A percentile compares a stretch with the other conserved stretches of the same genome.
These are phyloP conservation scores for Phoenix roebelenii DNA, from an alignment of 176 grass and related monocot genomes.

Conservation along the genomic window DNA sequence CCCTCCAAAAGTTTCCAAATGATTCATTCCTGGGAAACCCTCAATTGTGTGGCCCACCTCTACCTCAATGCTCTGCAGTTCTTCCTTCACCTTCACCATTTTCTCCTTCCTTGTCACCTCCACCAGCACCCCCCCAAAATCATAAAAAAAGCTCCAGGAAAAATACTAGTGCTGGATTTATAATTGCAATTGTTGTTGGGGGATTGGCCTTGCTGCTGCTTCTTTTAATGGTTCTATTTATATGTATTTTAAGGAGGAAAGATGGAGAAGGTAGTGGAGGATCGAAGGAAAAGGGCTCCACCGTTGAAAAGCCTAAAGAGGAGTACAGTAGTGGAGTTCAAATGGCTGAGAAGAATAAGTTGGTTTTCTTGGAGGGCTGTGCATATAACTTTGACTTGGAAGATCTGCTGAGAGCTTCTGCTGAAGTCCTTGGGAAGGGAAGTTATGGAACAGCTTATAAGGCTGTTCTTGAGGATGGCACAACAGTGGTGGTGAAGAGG, in stretches of 20 bases:
- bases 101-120: constrained; percentile 32
- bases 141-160: constrained; percentile 23
- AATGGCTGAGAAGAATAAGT: constrained; percentile 79
- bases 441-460: constrained; percentile 92
- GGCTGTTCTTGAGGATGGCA: constrained; percentile 79
- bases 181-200: constrained; percentile 53
- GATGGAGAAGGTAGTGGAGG: constrained; percentile 31
- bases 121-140: constrained; percentile 25
- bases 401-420: constrained; percentile 85
- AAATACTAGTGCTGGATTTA: constrained; percentile 44
- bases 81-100: constrained; percentile 25
- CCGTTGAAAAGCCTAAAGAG: constrained; percentile 58
- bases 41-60: constrained; percentile 67
- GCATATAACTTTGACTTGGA: constrained; percentile 93
- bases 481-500: constrained; percentile 85
- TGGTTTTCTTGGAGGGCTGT: constrained; percentile 88
- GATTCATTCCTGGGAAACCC: constrained; percentile 65
- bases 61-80: constrained; percentile 48
- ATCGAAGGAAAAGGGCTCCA: constrained; percentile 24
- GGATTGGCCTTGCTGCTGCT: constrained; percentile 57
- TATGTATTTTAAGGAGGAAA: constrained; percentile 74
- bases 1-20: constrained; percentile 60
- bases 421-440: constrained; percentile 91
- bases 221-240: constrained; percentile 33
- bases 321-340: constrained; percentile 77